These are phyloP conservation scores for Talaromyces ruber DNA, from an alignment of 495 filamentous ascomycete genomes.

Conservation along the genomic window DNA sequence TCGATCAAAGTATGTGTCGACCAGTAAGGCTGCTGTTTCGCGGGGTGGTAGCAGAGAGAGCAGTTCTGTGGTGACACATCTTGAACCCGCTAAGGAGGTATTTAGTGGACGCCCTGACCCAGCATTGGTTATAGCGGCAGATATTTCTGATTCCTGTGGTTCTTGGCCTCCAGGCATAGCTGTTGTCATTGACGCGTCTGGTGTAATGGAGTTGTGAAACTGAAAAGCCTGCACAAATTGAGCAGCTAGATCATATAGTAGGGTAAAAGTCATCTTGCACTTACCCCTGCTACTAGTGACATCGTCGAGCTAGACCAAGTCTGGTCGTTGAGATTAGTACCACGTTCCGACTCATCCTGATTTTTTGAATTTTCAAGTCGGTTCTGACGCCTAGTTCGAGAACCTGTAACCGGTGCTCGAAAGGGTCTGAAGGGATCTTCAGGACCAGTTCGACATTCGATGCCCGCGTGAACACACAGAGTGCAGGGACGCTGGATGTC, in stretches of 20 bases:
- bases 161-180: slow-evolving; percentile 17
- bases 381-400: too few species aligned
- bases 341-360: background rate
- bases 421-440: background rate
- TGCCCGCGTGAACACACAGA: slow-evolving; percentile 5
- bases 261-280: slow-evolving; percentile 12
- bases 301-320: slow-evolving; percentile 20
- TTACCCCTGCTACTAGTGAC: slow-evolving; percentile 19
- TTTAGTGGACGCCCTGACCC: too few species aligned
- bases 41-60: slow-evolving; percentile 11
- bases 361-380: too few species aligned
- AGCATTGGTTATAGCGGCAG: background rate
- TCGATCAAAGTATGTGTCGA: slow-evolving; percentile 29
- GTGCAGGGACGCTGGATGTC: slow-evolving; percentile 11
- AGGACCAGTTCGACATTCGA: background rate
- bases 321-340: background rate
- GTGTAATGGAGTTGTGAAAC: slow-evolving; percentile 13
- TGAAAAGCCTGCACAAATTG: background rate
- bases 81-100: too few species aligned
- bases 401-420: background rate
- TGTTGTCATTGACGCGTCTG: slow-evolving; percentile 9
- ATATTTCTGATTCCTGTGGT: background rate
- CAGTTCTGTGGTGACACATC: slow-evolving; percentile 7
- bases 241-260: too few species aligned
- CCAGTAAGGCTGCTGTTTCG: slow-evolving; percentile 17